A percentile compares a stretch with the other conserved stretches of the same genome.
Conservation (phyloP, 192 early-diverging fungal species). For the Phlyctochytrium arcticum region DNA sequence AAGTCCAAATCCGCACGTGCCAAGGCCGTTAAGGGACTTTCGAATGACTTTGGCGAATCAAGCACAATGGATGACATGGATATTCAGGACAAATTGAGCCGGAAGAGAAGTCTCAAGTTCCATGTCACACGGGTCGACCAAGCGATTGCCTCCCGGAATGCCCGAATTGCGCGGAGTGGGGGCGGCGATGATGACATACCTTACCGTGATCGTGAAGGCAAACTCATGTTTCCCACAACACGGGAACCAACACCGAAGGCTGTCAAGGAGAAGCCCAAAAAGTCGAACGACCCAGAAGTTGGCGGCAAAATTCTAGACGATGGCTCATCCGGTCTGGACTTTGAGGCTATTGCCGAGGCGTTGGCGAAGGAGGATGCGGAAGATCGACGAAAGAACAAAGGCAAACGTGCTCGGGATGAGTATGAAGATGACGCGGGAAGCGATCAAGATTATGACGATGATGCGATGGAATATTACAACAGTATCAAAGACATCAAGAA, state of each 20-base stretch:
- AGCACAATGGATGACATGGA: conserved; percentile 72
- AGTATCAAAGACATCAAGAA: conserved; percentile 34
- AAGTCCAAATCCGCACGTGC: conserved; percentile 4
- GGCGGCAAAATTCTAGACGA: background rate
- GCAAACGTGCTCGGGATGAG: conserved; percentile 53
- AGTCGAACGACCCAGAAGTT: background rate
- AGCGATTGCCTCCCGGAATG: conserved; percentile 18
- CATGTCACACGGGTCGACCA: conserved; percentile 66
- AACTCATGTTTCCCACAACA: conserved; percentile 11
- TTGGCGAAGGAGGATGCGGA: conserved; percentile 21
- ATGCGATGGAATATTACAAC: conserved; percentile 43
- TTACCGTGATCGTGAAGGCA: conserved; percentile 56
- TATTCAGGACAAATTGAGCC: conserved; percentile 72
- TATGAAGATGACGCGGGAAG: conserved; percentile 50
- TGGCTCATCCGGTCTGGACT: conserved; percentile 12
- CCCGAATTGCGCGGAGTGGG: conserved; percentile 2
- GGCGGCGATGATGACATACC: conserved; percentile 80
- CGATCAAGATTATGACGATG: conserved; percentile 44
- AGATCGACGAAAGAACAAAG: conserved; percentile 34
- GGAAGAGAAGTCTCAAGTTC: conserved; percentile 51
- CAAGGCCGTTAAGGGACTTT: background rate
- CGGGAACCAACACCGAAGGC: background rate
- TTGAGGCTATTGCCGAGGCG: conserved; percentile 3
- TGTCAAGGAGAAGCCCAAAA: background rate
- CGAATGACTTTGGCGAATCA: conserved; percentile 73